A percentile compares a stretch with the other conserved stretches of the same genome.
phyloP scores from a whole-genome alignment of 768 basidiomycete genomes.

The Mycena indigotica region DNA sequence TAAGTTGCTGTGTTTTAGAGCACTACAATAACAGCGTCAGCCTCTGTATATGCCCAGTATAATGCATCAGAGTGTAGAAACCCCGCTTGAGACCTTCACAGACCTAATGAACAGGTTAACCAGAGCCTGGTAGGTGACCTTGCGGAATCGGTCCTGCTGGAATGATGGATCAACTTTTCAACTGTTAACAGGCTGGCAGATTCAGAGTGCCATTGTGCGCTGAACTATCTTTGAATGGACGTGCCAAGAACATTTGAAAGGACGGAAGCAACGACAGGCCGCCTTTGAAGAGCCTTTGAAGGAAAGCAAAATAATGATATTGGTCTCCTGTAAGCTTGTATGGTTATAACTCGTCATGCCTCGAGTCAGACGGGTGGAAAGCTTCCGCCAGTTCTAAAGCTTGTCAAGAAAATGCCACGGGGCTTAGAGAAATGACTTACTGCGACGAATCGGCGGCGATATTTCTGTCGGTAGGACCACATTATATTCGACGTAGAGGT shows the following conservation, averaged over 20 bases:
- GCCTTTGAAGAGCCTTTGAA: neutral
- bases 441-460: constrained; percentile 63
- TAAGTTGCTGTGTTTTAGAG: too few species aligned
- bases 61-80: too few species aligned
- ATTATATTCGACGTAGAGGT: constrained; percentile 91
- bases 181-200: neutral
- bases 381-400: constrained; percentile 56
- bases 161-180: neutral
- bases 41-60: neutral
- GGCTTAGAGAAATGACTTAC: constrained; percentile 52
- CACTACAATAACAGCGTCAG: neutral
- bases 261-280: neutral
- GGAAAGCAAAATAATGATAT: constrained; percentile 28
- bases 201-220: neutral
- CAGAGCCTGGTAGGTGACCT: too few species aligned
- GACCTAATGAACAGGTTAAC: too few species aligned
- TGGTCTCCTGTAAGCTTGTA: constrained; percentile 21
- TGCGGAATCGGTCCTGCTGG: too few species aligned
- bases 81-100: too few species aligned
- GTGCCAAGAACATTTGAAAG: constrained; percentile 19
- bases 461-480: constrained; percentile 85
- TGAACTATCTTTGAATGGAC: constrained; percentile 1
- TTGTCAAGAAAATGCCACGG: constrained; percentile 4
- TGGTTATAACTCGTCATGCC: constrained; percentile 46
- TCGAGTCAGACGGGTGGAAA: constrained; percentile 46